Evolutionary conservation across 495 filamentous ascomycete genomes (phyloP).

Genomic region (Xylaria acuta): DNA sequence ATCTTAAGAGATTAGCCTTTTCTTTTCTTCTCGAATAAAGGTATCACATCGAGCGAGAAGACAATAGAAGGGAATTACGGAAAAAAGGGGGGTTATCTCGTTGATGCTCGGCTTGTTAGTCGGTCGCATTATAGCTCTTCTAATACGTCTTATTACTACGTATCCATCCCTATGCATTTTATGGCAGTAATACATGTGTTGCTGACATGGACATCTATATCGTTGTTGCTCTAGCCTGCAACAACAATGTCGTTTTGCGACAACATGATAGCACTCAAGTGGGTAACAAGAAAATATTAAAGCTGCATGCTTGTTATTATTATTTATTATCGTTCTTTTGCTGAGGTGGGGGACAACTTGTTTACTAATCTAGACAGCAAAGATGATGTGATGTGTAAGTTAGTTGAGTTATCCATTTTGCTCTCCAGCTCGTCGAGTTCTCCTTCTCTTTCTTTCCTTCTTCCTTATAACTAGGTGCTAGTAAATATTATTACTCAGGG

Average conservation of each 20-base stretch:
- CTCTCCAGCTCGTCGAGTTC: background rate
- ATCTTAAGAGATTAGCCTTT: background rate
- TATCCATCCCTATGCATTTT: background rate
- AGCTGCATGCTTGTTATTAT: background rate
- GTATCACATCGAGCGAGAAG: background rate
- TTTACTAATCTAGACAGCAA: background rate
- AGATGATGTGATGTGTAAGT: background rate
- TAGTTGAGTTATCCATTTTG: background rate
- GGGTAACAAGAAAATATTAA: background rate
- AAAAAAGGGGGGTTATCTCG: background rate
- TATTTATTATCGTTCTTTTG: background rate
- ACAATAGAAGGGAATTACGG: background rate
- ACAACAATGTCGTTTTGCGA: too few species aligned
- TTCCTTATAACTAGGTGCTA: constrained; percentile 19
- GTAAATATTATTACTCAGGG: constrained; percentile 39
- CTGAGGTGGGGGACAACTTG: background rate
- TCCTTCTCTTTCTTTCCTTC: constrained; percentile 2
- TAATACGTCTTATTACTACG: background rate
- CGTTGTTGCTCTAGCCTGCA: too few species aligned
- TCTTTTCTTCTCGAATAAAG: background rate
- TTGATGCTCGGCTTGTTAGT: background rate
- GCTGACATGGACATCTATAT: background rate
- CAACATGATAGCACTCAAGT: background rate
- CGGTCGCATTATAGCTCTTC: background rate
- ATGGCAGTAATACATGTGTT: background rate